Evolutionary conservation across 1,284 basidiomycete species (phyloP).

Genomic region (Ceratobasidium sp.): DNA sequence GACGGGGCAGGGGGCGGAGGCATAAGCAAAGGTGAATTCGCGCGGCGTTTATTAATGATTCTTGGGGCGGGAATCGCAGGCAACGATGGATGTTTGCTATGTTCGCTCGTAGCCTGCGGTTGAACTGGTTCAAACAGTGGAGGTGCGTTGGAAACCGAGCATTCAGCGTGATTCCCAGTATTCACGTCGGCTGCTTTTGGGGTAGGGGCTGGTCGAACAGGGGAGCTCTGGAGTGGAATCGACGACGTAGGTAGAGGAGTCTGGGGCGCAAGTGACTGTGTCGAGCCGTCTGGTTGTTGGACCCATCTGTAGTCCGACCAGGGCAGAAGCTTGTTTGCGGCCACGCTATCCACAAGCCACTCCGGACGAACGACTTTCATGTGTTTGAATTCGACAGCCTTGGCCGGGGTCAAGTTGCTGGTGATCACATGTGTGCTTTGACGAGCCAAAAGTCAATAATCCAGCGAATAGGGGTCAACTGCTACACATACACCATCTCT

Average conservation of each 20-base stretch:
- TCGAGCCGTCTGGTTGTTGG: slow-evolving; percentile 8
- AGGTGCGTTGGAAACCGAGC: background rate
- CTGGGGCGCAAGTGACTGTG: background rate
- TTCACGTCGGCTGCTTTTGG: background rate
- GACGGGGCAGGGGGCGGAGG: slow-evolving; percentile 15
- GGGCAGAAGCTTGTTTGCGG: slow-evolving; percentile 75
- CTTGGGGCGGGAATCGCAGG: background rate
- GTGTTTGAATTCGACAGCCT: slow-evolving; percentile 86
- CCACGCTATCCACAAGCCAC: slow-evolving; percentile 86
- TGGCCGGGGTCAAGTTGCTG: slow-evolving; percentile 88
- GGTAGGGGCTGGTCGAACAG: background rate
- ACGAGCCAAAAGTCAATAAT: slow-evolving; percentile 13
- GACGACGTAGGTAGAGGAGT: slow-evolving; percentile 16
- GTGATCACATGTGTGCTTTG: slow-evolving; percentile 90
- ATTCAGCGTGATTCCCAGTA: too few relatives aligned
- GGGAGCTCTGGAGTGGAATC: background rate
- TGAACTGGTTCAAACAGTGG: background rate
- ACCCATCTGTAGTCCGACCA: slow-evolving; percentile 79
- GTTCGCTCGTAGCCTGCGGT: background rate
- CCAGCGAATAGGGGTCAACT: slow-evolving; percentile 40
- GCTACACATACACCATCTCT: slow-evolving; percentile 71
- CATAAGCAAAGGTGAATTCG: slow-evolving; percentile 51
- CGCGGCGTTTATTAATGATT: background rate
- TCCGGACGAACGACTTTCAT: slow-evolving; percentile 91
- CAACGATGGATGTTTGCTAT: background rate